phyloP scores from a whole-genome alignment of 352 stramenopile genomes.

The Phytopythium delawarense region DNA sequence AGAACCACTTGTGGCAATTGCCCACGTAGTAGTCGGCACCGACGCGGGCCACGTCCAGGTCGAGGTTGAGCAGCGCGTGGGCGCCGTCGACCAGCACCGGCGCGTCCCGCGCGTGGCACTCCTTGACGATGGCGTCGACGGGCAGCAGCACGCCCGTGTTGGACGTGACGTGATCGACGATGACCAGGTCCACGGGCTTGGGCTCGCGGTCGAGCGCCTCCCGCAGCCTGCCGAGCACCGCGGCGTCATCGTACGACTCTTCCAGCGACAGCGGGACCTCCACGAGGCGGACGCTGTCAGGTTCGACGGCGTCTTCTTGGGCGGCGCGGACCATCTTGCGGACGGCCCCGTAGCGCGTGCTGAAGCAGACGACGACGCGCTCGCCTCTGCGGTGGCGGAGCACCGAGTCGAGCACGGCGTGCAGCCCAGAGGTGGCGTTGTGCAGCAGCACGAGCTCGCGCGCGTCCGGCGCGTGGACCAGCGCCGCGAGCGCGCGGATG shows the following conservation, averaged over 20 bases:
- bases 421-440: slow-evolving; percentile 90
- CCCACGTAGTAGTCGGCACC: slow-evolving; percentile 90
- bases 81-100: slow-evolving; percentile 90
- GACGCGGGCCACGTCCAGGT: slow-evolving; percentile 61
- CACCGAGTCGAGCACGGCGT: slow-evolving; percentile 73
- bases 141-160: slow-evolving; percentile 91
- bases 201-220: slow-evolving; percentile 21
- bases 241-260: slow-evolving; percentile 55
- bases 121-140: slow-evolving; percentile 65
- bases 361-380: slow-evolving; percentile 64
- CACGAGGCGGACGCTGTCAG: slow-evolving; percentile 27
- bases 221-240: slow-evolving; percentile 36
- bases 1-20: slow-evolving; percentile 96
- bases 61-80: slow-evolving; percentile 84
- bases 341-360: slow-evolving; percentile 89
- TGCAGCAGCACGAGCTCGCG: slow-evolving; percentile 72
- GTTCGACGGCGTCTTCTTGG: slow-evolving; percentile 14
- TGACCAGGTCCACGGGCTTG: slow-evolving; percentile 44
- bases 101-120: slow-evolving; percentile 33
- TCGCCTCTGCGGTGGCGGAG: slow-evolving; percentile 13
- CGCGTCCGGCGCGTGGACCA: slow-evolving; percentile 47
- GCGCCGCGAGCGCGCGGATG: slow-evolving; percentile 68
- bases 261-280: slow-evolving; percentile 61
- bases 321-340: slow-evolving; percentile 86
- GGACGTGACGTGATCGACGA: slow-evolving; percentile 93